These are phyloP conservation scores for Populus hybrid DNA, from an alignment of 441 rosid species.

Conservation along the genomic window DNA sequence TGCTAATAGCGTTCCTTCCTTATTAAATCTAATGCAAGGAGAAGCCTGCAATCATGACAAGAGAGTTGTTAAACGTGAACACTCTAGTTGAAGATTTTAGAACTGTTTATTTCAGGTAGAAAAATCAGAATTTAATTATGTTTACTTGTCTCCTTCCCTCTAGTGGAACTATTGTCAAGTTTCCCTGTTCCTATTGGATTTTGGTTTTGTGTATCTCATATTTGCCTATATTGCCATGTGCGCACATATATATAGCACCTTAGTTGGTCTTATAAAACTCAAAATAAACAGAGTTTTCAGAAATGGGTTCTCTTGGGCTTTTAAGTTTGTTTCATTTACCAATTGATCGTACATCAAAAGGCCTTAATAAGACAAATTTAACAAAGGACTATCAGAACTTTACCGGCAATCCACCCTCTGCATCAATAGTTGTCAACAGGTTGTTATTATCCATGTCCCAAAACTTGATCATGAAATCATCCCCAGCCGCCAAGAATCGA, in stretches of 20 bases:
- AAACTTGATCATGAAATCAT: constrained; percentile 58
- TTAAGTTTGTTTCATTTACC: neutral
- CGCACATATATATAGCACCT: neutral
- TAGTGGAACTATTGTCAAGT: neutral
- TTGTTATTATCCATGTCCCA: constrained; percentile 71
- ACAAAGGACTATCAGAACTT: constrained; percentile 9
- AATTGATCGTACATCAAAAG: neutral
- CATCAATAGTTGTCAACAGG: constrained; percentile 49
- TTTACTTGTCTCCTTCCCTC: neutral
- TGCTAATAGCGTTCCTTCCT: constrained; percentile 74
- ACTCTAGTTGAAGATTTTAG: neutral
- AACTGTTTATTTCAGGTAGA: neutral
- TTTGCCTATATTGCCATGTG: neutral
- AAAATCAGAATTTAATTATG: neutral
- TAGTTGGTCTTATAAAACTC: neutral
- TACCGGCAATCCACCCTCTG: constrained; percentile 76
- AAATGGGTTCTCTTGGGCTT: neutral
- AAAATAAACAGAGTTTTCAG: neutral
- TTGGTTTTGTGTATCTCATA: neutral
- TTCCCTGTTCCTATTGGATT: neutral
- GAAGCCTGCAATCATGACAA: constrained; percentile 51
- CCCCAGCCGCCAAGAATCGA: constrained; percentile 75
- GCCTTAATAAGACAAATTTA: constrained; percentile 5
- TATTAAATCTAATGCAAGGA: constrained; percentile 75
- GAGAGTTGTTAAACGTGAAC: neutral